Evolutionary conservation across 345 rosid genomes (phyloP).

Genomic region (Salix dunnii): DNA sequence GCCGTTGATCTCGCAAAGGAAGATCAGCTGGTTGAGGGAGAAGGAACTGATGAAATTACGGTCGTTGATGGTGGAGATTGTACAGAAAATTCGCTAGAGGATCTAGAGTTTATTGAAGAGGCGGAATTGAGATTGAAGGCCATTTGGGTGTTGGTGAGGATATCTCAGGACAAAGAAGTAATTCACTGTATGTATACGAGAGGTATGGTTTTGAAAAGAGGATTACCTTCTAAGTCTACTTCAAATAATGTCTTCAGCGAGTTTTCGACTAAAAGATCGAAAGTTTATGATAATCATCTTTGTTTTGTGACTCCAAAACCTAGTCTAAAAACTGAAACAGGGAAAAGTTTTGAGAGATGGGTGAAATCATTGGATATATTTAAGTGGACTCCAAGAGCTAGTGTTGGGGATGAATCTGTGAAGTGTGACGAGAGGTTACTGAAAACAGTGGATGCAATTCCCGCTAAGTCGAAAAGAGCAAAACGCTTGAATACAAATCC

Average conservation of each 20-base stretch:
- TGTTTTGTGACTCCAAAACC: conserved; percentile 10
- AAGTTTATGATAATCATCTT: conserved; percentile 9
- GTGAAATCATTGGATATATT: conserved; percentile 26
- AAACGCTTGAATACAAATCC: neutral
- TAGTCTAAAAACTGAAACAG: neutral
- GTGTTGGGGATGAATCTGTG: neutral
- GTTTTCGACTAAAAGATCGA: conserved; percentile 14
- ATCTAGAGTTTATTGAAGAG: conserved; percentile 29
- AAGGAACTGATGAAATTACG: neutral
- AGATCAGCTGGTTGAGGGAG: neutral
- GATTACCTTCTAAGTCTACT: neutral
- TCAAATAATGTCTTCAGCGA: conserved; percentile 4
- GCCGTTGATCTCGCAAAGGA: neutral
- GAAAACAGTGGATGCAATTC: neutral
- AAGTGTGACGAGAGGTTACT: neutral
- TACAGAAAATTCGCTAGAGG: conserved; percentile 19
- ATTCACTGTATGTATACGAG: conserved; percentile 8
- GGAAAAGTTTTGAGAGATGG: conserved; percentile 6
- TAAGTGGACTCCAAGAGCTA: conserved; percentile 8
- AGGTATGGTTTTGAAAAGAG: conserved; percentile 22
- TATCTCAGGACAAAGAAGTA: conserved; percentile 5
- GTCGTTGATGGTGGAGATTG: neutral
- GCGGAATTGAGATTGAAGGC: conserved; percentile 20
- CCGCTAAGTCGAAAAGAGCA: neutral
- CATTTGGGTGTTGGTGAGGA: neutral